A percentile compares a stretch with the other conserved stretches of the same genome.
phyloP scores from a whole-genome alignment of 2,329 filamentous ascomycete genomes.

The Fusarium haematococcum region DNA sequence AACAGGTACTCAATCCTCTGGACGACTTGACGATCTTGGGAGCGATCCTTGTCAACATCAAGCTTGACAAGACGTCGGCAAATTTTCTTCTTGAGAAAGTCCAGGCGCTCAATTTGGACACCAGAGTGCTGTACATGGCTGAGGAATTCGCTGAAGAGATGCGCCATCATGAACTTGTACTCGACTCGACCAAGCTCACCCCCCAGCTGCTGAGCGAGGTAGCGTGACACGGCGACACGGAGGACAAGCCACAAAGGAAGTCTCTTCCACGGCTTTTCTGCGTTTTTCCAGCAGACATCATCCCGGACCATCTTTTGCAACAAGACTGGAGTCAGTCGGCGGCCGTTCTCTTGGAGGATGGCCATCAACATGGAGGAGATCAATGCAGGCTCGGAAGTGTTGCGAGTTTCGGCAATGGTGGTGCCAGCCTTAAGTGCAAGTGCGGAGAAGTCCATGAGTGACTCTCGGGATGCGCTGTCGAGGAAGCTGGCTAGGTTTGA shows the following conservation, averaged over 20 bases:
- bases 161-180: slow-evolving; percentile 69
- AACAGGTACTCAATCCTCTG: slow-evolving; percentile 35
- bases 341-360: slow-evolving; percentile 68
- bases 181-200: slow-evolving; percentile 47
- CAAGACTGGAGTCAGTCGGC: slow-evolving; percentile 48
- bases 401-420: slow-evolving; percentile 64
- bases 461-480: slow-evolving; percentile 66
- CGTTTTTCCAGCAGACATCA: slow-evolving; percentile 65
- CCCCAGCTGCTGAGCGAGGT: slow-evolving; percentile 56
- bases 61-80: slow-evolving; percentile 42
- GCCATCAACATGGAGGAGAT: slow-evolving; percentile 72
- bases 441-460: slow-evolving; percentile 65
- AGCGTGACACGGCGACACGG: slow-evolving; percentile 68
- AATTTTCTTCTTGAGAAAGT: slow-evolving; percentile 42
- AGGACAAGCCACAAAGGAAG: slow-evolving; percentile 72
- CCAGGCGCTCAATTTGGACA: slow-evolving; percentile 28
- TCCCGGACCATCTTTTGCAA: slow-evolving; percentile 71
- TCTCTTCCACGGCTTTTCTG: slow-evolving; percentile 70
- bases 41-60: slow-evolving; percentile 33
- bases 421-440: slow-evolving; percentile 64
- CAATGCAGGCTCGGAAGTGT: slow-evolving; percentile 68
- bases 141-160: slow-evolving; percentile 61
- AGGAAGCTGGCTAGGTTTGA: slow-evolving; percentile 62
- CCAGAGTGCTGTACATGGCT: slow-evolving; percentile 45
- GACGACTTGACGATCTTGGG: slow-evolving; percentile 7